Base-by-base conservation (phyloP, 805 yeast genomes). In the Metschnikowia lochheadii region DNA sequence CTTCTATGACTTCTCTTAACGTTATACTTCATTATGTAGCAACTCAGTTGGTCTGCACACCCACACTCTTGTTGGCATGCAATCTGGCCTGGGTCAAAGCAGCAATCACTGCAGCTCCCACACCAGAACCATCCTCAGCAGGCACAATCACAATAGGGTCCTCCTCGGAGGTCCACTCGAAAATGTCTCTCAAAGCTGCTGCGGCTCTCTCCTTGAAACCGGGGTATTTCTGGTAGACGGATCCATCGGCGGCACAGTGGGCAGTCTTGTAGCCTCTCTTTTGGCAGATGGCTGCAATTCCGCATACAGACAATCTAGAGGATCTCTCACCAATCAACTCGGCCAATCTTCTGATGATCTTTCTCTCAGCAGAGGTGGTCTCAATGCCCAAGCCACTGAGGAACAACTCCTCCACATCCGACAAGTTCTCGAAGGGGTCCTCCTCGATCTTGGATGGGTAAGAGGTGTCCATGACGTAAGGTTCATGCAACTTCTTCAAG, bases 71-170 rank as follows among this genome's bases (percentile, higher is more conserved):
- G 43, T 92, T 92, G 53, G 80, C 76, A 57, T 74, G 77, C 63
- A 85, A 76, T 76, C 99, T 85, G 68, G 82, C 78, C 69, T 86
- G 82, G 51, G 98, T 86, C 70, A 92, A 80, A 40, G 98, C 97
- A 49, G 99, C 98, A 72, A 94, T 92, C 62, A 92, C 81, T 47
- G 98, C 99, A 50, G 99, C 99, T 67, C 99, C 99, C 44, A 89
- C 97, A 76, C 98, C 98, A 36, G 94, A 86, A 62, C 99, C 99
- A 75, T 94, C 99, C 75, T 92, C 97, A 57, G 99, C 98, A 51
- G 95, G 87, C 38, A 85, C 88, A 59, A 91, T 83, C 56, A 78
- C 72, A 64, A 94, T 84, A 57, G 98, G 98, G 68, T 89, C 89
- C 52, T 82, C 81, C 56, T 75, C 60, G 17, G 61, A 55, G 31